Conservation (phyloP, 2,329 filamentous ascomycete species). For the Neonectria magnoliae region DNA sequence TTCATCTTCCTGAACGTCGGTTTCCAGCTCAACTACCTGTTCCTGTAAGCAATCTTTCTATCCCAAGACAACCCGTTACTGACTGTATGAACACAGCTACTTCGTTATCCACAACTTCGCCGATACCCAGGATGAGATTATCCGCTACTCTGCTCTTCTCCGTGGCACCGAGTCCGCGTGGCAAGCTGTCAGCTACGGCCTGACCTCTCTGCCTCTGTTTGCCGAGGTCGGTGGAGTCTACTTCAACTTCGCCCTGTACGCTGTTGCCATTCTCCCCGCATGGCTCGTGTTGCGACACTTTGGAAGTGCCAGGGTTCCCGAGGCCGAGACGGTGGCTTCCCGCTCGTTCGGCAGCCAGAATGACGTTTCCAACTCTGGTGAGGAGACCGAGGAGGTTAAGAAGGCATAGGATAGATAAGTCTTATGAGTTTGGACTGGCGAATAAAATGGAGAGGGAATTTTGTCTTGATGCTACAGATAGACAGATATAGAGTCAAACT, state of each 20-base stretch:
- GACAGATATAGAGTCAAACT: background rate
- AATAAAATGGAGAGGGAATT: background rate
- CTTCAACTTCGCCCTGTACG: slow-evolving; percentile 77
- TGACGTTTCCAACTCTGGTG: slow-evolving; percentile 31
- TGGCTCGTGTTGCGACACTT: slow-evolving; percentile 71
- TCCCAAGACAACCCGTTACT: too few species aligned
- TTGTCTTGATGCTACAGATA: background rate
- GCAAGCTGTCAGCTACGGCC: slow-evolving; percentile 77
- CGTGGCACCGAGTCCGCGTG: slow-evolving; percentile 77
- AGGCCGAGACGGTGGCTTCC: slow-evolving; percentile 7
- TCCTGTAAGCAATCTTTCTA: slow-evolving; percentile 61
- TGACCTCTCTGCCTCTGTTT: slow-evolving; percentile 70
- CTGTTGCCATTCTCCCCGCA: slow-evolving; percentile 68
- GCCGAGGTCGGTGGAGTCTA: slow-evolving; percentile 74
- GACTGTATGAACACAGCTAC: slow-evolving; percentile 57
- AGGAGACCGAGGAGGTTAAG: slow-evolving; percentile 33
- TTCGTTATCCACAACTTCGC: slow-evolving; percentile 77
- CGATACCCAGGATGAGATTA: slow-evolving; percentile 68
- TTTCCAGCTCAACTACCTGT: slow-evolving; percentile 80
- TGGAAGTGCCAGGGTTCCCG: slow-evolving; percentile 20
- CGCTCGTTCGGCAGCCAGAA: slow-evolving; percentile 25
- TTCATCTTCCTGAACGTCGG: slow-evolving; percentile 74
- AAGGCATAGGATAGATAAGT: slow-evolving; percentile 16
- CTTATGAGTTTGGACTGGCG: background rate
- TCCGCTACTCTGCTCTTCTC: slow-evolving; percentile 74